phyloP scores from a whole-genome alignment of 23 red algal species.

The Gracilaria gracilis region DNA sequence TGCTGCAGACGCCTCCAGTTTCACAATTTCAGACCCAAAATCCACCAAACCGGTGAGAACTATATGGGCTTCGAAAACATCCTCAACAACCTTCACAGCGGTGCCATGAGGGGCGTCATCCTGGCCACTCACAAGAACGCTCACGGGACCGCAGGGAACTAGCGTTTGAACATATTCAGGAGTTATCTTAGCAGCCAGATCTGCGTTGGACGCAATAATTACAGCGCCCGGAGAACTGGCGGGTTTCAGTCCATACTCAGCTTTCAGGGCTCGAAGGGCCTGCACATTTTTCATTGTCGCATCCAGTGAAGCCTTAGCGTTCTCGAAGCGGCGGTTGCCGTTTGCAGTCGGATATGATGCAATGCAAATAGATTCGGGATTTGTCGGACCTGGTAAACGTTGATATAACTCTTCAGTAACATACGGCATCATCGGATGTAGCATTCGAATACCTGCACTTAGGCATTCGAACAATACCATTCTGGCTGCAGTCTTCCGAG shows the following conservation, averaged over 20 bases:
- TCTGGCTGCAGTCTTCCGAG: slow-evolving; percentile 52
- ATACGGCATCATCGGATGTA: slow-evolving; percentile 99
- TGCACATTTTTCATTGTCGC: slow-evolving; percentile 75
- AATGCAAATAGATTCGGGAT: slow-evolving; percentile 80
- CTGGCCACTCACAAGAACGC: slow-evolving; percentile 30
- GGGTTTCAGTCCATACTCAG: slow-evolving; percentile 80
- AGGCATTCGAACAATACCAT: slow-evolving; percentile 90
- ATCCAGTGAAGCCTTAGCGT: slow-evolving; percentile 68
- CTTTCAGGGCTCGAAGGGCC: slow-evolving; percentile 77
- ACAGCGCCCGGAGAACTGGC: slow-evolving; percentile 61
- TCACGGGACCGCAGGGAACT: slow-evolving; percentile 50
- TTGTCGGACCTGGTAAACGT: slow-evolving; percentile 76
- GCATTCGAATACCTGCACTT: slow-evolving; percentile 84
- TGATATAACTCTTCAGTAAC: slow-evolving; percentile 99
- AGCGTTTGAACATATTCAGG: slow-evolving; percentile 75
- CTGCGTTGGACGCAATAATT: slow-evolving; percentile 54
- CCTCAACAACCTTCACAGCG: slow-evolving; percentile 77
- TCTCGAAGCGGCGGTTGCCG: slow-evolving; percentile 1
- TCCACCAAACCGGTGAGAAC: slow-evolving; percentile 85
- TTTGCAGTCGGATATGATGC: slow-evolving; percentile 69
- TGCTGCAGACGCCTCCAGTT: slow-evolving; percentile 73
- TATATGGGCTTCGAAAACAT: slow-evolving; percentile 76
- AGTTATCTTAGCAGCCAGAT: slow-evolving; percentile 22
- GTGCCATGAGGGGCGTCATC: slow-evolving; percentile 61
- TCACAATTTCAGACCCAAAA: slow-evolving; percentile 82